A percentile compares a stretch with the other conserved stretches of the same genome.
Evolutionary conservation across 192 early-diverging fungal genomes (phyloP).

Genomic region (Lobosporangium transversale): DNA sequence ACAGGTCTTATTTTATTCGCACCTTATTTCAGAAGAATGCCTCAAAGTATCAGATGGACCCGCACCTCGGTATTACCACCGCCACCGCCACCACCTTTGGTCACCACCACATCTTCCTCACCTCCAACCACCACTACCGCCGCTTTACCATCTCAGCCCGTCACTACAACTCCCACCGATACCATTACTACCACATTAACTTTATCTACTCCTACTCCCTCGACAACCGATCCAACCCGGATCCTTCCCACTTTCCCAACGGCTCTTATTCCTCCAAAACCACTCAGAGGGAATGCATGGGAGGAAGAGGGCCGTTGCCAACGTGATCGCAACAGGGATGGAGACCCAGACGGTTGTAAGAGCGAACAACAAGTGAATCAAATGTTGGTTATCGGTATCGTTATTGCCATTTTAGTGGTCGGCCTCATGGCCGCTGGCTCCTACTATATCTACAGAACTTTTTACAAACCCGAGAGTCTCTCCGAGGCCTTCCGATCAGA

Average conservation of each 20-base stretch:
- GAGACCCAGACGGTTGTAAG: neutral
- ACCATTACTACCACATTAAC: neutral
- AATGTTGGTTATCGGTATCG: constrained; percentile 8
- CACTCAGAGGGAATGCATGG: too few species aligned
- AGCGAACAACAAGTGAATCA: constrained; percentile 1
- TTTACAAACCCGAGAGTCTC: constrained; percentile 8
- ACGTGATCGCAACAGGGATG: neutral
- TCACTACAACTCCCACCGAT: neutral
- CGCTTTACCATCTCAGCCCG: neutral
- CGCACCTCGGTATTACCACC: neutral
- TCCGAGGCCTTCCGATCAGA: too few species aligned
- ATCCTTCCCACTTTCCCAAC: constrained; percentile 8
- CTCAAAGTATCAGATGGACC: constrained; percentile 12
- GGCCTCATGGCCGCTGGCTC: constrained; percentile 6
- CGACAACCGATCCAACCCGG: constrained; percentile 1
- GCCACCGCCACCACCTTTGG: neutral
- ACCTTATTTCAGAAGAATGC: neutral
- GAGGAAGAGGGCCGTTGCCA: constrained; percentile 5
- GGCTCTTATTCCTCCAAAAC: constrained; percentile 24
- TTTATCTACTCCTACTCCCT: neutral
- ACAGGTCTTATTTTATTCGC: constrained; percentile 7
- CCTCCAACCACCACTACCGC: neutral
- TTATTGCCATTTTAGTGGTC: constrained; percentile 3
- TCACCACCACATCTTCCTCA: neutral
- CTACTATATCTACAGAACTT: constrained; percentile 22